phyloP scores from a whole-genome alignment of 768 basidiomycete genomes.

The Clitopilus hobsonii region DNA sequence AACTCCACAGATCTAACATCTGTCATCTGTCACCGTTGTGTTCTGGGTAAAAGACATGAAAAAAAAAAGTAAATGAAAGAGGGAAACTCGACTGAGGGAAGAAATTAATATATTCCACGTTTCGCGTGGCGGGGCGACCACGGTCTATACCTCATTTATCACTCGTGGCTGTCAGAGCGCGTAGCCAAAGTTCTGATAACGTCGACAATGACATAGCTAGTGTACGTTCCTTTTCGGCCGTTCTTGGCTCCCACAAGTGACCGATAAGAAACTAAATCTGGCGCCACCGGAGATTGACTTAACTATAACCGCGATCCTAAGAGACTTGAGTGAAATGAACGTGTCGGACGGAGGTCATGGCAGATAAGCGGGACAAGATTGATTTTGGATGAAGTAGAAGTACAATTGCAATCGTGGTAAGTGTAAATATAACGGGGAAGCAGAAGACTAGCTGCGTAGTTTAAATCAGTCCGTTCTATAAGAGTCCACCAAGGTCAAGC shows the following conservation, averaged over 20 bases:
- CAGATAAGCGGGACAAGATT: not conserved
- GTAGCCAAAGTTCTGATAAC: not conserved
- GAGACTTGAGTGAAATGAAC: not conserved
- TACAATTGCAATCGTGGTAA: constrained; percentile 2
- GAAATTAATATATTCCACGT: not conserved
- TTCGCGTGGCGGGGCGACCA: not conserved
- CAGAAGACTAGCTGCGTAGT: not conserved
- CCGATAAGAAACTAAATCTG: not conserved
- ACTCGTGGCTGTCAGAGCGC: not conserved
- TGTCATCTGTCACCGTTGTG: not conserved
- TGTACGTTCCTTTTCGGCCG: not conserved
- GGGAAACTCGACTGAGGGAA: not conserved
- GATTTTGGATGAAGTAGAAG: not conserved
- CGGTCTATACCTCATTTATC: not conserved
- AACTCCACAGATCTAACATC: not conserved
- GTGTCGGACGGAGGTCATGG: not conserved
- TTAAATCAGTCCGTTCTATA: not conserved
- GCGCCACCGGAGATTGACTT: not conserved
- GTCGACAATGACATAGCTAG: not conserved
- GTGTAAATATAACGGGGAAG: not conserved
- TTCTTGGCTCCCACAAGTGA: not conserved
- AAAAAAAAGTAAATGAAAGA: not conserved
- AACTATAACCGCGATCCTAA: not conserved
- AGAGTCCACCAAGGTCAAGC: not conserved
- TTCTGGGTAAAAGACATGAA: not conserved